These are phyloP conservation scores for Globisporangium barbulae DNA, from an alignment of 352 stramenopile species.

Conservation along the genomic window DNA sequence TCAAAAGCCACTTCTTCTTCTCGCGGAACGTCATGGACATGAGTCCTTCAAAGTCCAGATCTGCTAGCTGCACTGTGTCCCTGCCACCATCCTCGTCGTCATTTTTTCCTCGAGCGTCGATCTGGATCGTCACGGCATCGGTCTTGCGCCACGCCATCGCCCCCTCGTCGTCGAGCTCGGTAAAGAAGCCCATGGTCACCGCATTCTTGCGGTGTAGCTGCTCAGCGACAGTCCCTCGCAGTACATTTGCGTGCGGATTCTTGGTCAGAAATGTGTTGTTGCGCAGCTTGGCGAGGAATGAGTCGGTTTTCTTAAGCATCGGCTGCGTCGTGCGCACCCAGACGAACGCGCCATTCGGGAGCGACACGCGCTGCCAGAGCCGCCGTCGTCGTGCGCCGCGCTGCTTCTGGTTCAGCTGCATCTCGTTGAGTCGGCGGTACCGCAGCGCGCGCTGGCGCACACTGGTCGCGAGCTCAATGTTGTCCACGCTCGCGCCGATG, in stretches of 20 bases:
- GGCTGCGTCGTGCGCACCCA: slow-evolving; percentile 53
- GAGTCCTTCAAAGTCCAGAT: slow-evolving; percentile 61
- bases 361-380: slow-evolving; percentile 58
- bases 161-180: slow-evolving; percentile 45
- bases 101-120: slow-evolving; percentile 29
- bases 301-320: slow-evolving; percentile 31
- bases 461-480: slow-evolving; percentile 31
- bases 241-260: slow-evolving; percentile 37
- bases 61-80: slow-evolving; percentile 21
- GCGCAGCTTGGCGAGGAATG: slow-evolving; percentile 47
- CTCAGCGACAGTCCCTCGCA: slow-evolving; percentile 48
- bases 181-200: slow-evolving; percentile 66
- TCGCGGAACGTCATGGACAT: slow-evolving; percentile 66
- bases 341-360: slow-evolving; percentile 55
- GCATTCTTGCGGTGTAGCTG: slow-evolving; percentile 79
- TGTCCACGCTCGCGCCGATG: slow-evolving; percentile 9
- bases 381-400: slow-evolving; percentile 43
- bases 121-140: slow-evolving; percentile 40
- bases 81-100: slow-evolving; percentile 12
- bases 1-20: slow-evolving; percentile 80
- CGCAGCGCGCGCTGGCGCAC: slow-evolving; percentile 52
- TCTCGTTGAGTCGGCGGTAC: slow-evolving; percentile 62
- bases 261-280: slow-evolving; percentile 60
- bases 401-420: slow-evolving; percentile 69
- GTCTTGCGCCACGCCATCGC: slow-evolving; percentile 48